Evolutionary conservation across 2,329 filamentous ascomycete genomes (phyloP).

Genomic region (Metarhizium sp.): DNA sequence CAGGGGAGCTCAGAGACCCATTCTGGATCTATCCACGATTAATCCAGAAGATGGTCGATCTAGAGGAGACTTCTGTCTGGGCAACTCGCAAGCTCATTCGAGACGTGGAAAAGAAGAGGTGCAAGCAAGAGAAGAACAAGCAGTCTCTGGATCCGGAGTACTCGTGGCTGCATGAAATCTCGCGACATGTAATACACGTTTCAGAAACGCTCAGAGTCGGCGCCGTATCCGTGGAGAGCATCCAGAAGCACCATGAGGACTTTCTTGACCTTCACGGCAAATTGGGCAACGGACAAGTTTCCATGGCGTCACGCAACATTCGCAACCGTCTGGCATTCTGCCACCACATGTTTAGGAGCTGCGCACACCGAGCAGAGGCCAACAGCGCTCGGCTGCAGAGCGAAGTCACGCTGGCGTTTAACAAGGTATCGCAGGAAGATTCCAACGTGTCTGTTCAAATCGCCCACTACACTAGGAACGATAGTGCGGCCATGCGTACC

Average conservation of each 20-base stretch:
- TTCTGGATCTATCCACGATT: constrained; percentile 28
- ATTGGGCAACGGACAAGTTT: background rate
- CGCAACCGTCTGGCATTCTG: constrained; percentile 22
- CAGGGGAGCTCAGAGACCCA: constrained; percentile 14
- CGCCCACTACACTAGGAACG: constrained; percentile 27
- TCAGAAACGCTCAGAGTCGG: constrained; percentile 31
- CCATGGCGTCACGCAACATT: constrained; percentile 11
- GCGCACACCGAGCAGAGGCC: constrained; percentile 25
- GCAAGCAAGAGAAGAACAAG: constrained; percentile 17
- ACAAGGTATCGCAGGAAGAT: constrained; percentile 33
- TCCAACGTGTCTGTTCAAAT: constrained; percentile 28
- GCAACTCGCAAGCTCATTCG: constrained; percentile 25
- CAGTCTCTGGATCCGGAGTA: constrained; percentile 20
- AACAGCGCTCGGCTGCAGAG: constrained; percentile 39
- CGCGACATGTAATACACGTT: constrained; percentile 34
- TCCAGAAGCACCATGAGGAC: constrained; percentile 20
- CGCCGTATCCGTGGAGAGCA: constrained; percentile 19
- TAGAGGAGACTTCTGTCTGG: constrained; percentile 31
- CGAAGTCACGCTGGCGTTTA: constrained; percentile 44
- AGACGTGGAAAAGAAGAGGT: constrained; percentile 5
- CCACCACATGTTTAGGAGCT: constrained; percentile 22
- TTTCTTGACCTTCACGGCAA: constrained; percentile 7
- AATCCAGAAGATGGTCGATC: constrained; percentile 18
- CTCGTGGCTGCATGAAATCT: constrained; percentile 27
- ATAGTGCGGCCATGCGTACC: constrained; percentile 42